Evolutionary conservation across 2,329 filamentous ascomycete genomes (phyloP), one percentile per base, ranked within the genome.

Genomic region (Colletotrichum tanaceti): DNA sequence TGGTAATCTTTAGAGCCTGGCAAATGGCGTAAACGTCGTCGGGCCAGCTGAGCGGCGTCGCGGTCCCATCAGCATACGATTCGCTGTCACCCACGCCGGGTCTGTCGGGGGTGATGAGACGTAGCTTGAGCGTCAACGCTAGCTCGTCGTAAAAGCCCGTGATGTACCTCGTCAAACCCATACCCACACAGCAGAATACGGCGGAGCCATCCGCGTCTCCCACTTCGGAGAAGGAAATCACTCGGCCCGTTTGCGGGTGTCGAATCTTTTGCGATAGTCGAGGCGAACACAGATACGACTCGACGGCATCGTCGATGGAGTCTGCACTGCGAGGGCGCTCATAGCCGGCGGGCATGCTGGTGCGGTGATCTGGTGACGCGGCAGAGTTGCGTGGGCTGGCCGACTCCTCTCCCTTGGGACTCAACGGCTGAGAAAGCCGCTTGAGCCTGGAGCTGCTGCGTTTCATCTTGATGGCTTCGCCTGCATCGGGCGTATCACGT

Each of bases 101-200:
- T 61, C 96, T 89, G 78, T 99, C 96, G 6, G 95, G 92, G 0
- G 96, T 98, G 72, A 99, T 97, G 59, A 99, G 85, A 22, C 96
- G 89, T 65, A 99, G 81, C 77, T 93, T 96, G 68, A 99, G 82
- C 0, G 94, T 97, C 75, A 93, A 82, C 2, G 96, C 96, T 61
- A 99, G 84, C 78, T 99, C 96, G 77, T 99, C 96, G 76, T 98
- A 99, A 77, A 99, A 99, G 0, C 94, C 94, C 70, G 93, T 98
- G 68, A 99, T 92, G 77, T 96, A 99, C 79, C 96, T 89, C 13
- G 96, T 99, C 74, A 99, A 80, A 0, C 96, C 96, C 96, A 99
- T 99, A 22, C 96, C 96, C 3, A 99, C 94, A 75, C 96, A 99
- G 77, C 96, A 97, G 73, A 99, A 94, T 2, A 99, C 93, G 3